phyloP scores from a whole-genome alignment of 2,329 filamentous ascomycete genomes.

The Colletotrichum lini region DNA sequence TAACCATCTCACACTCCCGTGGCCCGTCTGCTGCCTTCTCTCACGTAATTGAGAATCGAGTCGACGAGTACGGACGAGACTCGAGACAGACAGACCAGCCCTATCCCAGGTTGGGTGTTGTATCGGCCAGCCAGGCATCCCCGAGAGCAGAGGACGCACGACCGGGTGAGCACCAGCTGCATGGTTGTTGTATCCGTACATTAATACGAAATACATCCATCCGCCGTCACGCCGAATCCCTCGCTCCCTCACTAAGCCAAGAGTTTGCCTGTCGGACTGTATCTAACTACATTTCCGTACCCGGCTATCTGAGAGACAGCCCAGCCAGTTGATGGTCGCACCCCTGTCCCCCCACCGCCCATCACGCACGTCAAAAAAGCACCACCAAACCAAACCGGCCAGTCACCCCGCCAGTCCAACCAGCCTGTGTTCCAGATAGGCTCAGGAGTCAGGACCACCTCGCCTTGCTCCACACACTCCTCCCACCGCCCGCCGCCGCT shows the following conservation, averaged over 20 bases:
- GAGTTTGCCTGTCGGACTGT: constrained; percentile 25
- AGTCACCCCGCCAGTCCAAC: constrained; percentile 31
- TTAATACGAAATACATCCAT: constrained; percentile 35
- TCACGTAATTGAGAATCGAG: background rate
- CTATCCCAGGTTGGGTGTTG: constrained; percentile 24
- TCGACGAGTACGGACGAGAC: constrained; percentile 33
- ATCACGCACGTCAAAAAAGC: constrained; percentile 39
- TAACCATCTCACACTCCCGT: constrained; percentile 36
- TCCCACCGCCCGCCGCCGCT: constrained; percentile 27
- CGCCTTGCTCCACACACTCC: constrained; percentile 37
- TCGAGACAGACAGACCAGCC: constrained; percentile 33
- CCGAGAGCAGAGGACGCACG: constrained; percentile 22
- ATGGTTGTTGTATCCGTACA: constrained; percentile 32
- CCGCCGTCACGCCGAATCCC: constrained; percentile 14
- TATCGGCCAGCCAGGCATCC: constrained; percentile 21
- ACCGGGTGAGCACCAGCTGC: constrained; percentile 19
- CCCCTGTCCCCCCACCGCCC: constrained; percentile 38
- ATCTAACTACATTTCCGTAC: no score
- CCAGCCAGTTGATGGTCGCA: constrained; percentile 36
- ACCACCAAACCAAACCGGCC: constrained; percentile 34
- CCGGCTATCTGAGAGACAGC: constrained; percentile 36
- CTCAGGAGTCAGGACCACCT: constrained; percentile 34
- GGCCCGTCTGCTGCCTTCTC: constrained; percentile 12
- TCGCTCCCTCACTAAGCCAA: constrained; percentile 23
- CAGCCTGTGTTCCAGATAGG: constrained; percentile 30